phyloP scores from a whole-genome alignment of 805 yeast species.

The Saccharomycopsis capsularis region DNA sequence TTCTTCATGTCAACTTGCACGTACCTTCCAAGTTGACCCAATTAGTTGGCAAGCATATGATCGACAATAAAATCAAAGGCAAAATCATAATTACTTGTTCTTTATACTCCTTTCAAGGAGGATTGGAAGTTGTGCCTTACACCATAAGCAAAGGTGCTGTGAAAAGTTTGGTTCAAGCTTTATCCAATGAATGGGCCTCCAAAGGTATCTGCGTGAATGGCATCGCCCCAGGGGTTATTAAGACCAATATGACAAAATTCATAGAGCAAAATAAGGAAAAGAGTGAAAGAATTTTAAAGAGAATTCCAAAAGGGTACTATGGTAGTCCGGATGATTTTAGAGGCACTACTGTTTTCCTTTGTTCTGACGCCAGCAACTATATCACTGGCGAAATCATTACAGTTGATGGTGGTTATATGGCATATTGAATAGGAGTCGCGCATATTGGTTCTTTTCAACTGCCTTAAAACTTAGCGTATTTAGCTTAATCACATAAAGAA shows the following conservation, averaged over 20 bases:
- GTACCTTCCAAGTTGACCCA: constrained; percentile 79
- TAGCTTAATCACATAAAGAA: too few relatives aligned
- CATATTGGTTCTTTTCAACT: too few relatives aligned
- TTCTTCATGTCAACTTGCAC: constrained; percentile 68
- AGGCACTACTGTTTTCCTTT: constrained; percentile 36
- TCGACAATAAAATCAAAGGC: constrained; percentile 64
- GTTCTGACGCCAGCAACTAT: constrained; percentile 44
- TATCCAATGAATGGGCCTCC: constrained; percentile 83
- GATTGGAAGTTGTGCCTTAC: constrained; percentile 80
- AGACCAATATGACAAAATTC: constrained; percentile 34
- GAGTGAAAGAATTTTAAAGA: constrained; percentile 20
- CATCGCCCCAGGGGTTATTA: constrained; percentile 46
- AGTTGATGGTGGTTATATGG: constrained; percentile 28
- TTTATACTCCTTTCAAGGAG: constrained; percentile 83
- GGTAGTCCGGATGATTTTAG: constrained; percentile 43
- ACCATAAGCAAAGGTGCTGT: constrained; percentile 85
- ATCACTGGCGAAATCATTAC: constrained; percentile 44
- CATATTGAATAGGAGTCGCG: too few relatives aligned
- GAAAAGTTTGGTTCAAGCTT: constrained; percentile 63
- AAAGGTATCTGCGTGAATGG: constrained; percentile 44
- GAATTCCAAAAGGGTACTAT: constrained; percentile 43
- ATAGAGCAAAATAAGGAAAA: background rate
- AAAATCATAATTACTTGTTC: constrained; percentile 81
- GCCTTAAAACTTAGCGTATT: too few relatives aligned
- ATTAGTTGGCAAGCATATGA: constrained; percentile 55